Evolutionary conservation across 164 flowering plant species (phyloP), one percentile per base, ranked within the genome.

Genomic region (Liquidambar formosana): DNA sequence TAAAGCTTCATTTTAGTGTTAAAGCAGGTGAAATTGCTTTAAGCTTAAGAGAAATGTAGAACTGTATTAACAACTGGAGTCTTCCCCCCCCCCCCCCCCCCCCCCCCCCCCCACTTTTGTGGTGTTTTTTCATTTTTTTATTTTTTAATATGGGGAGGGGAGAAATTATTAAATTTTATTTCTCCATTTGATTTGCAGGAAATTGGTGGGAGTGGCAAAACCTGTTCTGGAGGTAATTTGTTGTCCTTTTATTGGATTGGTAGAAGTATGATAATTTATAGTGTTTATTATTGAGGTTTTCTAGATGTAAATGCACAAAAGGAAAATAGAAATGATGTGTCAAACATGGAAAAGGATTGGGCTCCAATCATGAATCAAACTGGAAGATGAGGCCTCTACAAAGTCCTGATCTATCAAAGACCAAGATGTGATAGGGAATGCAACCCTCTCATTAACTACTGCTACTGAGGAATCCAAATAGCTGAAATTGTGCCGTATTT

Each of bases 191-290:
- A 46, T 57, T 33, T 77, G 49, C 74, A 73, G 80, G 74, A 73
- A 61, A 47, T 54, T 47, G 12, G 44, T 58, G 74, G 68, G 21
- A 21, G 5, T 33, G 46, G 43, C 23, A 66, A 63, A 73, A 22
- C 71, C 71, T 49, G 46, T 22, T 60, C 10, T 28, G 9, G 61
- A 73, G 77, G 80, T 73, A 73, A 68, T 66, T 27, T n/a, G 10
- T 49, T 53, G 10, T 52, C n/a, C 23, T 53, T 8, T 43, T 64
- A 27, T 27, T 23, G 48, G 22, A 64, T 48, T 26, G 63, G 63
- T 44, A 22, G 33, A 13, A 63, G 57, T 19, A 46, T 46, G 10
- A 46, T 46, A 22, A 8, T 15, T n/a, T n/a, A n/a, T n/a, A n/a
- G 19, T 19, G 57, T 19, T 53, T 23, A 18, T 64, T 64, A 25